Base-by-base conservation (phyloP, 257 asterid species). In the Gynochthodes officinalis region DNA sequence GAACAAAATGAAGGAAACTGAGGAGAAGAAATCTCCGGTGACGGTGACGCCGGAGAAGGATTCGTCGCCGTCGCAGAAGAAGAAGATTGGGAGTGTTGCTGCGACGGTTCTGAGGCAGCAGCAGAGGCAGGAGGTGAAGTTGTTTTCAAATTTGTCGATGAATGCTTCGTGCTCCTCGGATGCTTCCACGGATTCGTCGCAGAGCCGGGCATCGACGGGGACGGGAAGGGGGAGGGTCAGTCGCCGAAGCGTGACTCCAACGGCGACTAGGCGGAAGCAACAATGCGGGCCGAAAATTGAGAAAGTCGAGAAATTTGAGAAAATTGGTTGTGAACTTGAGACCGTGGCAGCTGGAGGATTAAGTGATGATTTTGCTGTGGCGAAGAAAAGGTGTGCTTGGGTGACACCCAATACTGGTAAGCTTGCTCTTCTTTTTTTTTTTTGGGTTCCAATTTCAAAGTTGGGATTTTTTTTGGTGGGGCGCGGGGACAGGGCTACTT, bases 301-400 rank as follows among this genome's bases (percentile, higher is more conserved):
- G 21, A 85, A 67, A 58, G 46, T 57, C 50, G 92, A 65, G 79
- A 86, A 74, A 74, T 33, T 52, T 48, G 93, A 82, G 67, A 82
- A 52, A 73, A 54, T 42, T 79, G 80, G 79, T 71, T 52, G 72
- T 78, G 90, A 88, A 78, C 73, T 67, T 59, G 94, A 80, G 74
- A 86, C 72, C 72, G 86, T 73, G 35, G 35, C 74, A 37, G 77
- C 58, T 57, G 76, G 64, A 48, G 64, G 67, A 23, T 27, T 59
- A 19, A 70, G 37, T 57, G 93, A 81, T 78, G 86, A 77, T 69
- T 84, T 80, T 30, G 73, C 72, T 71, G 76, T 75, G 75, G 80
- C 79, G 35, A 88, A 88, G 86, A 94, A 87, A 80, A 91, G 93
- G 87, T 94, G 99, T 82, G 82, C 96, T 75, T 94, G 99, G 99